These are phyloP conservation scores for Lyophyllum semitale DNA, from an alignment of 768 basidiomycete genomes.

Conservation along the genomic window DNA sequence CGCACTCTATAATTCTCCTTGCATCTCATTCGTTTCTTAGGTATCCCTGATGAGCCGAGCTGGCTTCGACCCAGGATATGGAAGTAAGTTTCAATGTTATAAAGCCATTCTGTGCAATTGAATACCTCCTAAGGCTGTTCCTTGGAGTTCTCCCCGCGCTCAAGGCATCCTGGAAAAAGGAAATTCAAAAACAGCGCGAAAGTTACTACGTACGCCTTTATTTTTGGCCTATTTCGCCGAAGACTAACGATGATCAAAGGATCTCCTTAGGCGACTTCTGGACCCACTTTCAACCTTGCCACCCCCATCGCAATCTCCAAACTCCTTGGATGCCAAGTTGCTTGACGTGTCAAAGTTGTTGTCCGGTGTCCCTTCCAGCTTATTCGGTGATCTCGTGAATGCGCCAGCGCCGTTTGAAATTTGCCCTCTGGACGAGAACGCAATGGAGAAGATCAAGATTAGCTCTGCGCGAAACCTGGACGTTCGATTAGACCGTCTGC, in stretches of 20 bases:
- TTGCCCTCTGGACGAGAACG: conserved; percentile 54
- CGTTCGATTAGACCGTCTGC: conserved; percentile 48
- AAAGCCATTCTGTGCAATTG: conserved; percentile 5
- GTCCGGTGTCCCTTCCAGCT: conserved; percentile 49
- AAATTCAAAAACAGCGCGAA: conserved; percentile 61
- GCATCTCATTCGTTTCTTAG: conserved; percentile 34
- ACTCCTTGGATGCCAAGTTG: conserved; percentile 48
- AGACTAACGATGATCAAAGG: conserved; percentile 40
- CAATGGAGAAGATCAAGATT: conserved; percentile 49
- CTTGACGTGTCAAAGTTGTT: conserved; percentile 56
- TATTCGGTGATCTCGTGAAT: conserved; percentile 53
- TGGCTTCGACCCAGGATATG: conserved; percentile 80
- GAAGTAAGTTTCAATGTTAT: conserved; percentile 52
- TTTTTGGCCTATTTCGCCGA: not conserved
- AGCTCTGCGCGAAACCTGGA: conserved; percentile 55
- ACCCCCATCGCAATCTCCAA: conserved; percentile 39
- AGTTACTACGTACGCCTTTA: conserved; percentile 65
- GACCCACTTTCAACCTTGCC: conserved; percentile 50
- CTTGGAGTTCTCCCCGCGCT: conserved; percentile 60
- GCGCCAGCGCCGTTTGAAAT: conserved; percentile 44
- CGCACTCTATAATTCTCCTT: conserved; percentile 1
- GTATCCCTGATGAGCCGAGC: conserved; percentile 71
- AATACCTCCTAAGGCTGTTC: conserved; percentile 45
- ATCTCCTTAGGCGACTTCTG: conserved; percentile 66
- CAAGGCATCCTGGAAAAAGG: conserved; percentile 61